Conservation (phyloP, 176 grass and related monocot species). For the Ensete glaucum region DNA sequence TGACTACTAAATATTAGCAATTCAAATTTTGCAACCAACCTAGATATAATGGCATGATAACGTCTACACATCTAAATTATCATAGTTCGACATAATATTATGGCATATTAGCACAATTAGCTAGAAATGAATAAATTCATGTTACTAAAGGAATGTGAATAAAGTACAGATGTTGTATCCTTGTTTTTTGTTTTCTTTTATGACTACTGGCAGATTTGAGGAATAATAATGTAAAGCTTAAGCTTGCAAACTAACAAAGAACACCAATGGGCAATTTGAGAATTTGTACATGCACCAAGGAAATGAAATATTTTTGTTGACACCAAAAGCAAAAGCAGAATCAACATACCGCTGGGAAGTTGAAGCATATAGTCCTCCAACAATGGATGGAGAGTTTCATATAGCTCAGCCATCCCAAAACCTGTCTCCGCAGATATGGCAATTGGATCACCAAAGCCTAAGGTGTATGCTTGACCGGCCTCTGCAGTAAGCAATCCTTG, state of each 20-base stretch:
- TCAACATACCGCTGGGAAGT: conserved; percentile 47
- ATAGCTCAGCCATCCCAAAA: conserved; percentile 92
- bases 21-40: too few relatives aligned
- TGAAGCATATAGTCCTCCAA: conserved; percentile 79
- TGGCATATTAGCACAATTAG: too few relatives aligned
- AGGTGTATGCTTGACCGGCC: conserved; percentile 74
- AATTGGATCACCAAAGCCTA: conserved; percentile 97
- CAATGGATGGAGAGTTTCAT: conserved; percentile 63
- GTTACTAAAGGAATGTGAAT: too few relatives aligned
- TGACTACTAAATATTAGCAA: too few relatives aligned
- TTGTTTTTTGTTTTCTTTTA: not conserved
- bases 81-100: too few relatives aligned
- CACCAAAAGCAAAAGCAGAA: not conserved
- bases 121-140: too few relatives aligned
- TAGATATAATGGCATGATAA: too few relatives aligned
- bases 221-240: not conserved
- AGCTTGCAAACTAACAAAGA: not conserved
- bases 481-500: conserved; percentile 57
- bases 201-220: not conserved
- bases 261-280: not conserved
- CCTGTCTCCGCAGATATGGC: conserved; percentile 98
- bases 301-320: not conserved
- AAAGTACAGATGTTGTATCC: too few relatives aligned
- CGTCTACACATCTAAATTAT: too few relatives aligned
- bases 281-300: not conserved